These are phyloP conservation scores for Backusella sp. DNA, from an alignment of 192 early-diverging fungal genomes.

Conservation along the genomic window DNA sequence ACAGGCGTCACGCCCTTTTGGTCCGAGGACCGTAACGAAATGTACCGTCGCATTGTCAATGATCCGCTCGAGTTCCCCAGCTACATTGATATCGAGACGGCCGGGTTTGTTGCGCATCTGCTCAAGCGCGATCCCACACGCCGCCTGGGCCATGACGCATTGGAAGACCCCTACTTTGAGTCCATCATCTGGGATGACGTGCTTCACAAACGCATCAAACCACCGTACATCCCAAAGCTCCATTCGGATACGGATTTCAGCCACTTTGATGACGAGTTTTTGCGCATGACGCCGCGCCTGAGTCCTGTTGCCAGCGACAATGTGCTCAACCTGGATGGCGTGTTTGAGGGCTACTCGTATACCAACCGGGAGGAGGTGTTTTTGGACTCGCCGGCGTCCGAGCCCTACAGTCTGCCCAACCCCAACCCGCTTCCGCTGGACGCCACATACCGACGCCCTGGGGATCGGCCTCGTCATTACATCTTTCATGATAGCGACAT, in stretches of 20 bases:
- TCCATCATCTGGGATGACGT: constrained; percentile 71
- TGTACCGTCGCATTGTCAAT: constrained; percentile 53
- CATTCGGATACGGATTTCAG: constrained; percentile 46
- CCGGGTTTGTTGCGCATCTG: constrained; percentile 42
- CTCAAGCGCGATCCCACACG: constrained; percentile 50
- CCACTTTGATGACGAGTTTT: constrained; percentile 55
- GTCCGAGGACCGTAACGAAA: constrained; percentile 46
- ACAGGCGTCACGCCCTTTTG: constrained; percentile 64
- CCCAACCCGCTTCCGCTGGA: background rate
- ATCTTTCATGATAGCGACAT: constrained; percentile 9
- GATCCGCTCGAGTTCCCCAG: constrained; percentile 48
- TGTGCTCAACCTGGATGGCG: constrained; percentile 1
- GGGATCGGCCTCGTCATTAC: background rate
- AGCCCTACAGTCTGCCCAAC: background rate
- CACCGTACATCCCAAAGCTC: constrained; percentile 69
- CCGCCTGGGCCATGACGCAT: constrained; percentile 68
- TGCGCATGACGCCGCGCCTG: constrained; percentile 46
- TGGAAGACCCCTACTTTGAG: constrained; percentile 73
- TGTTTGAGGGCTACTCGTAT: constrained; percentile 29
- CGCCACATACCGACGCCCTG: background rate
- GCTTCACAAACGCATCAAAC: constrained; percentile 50
- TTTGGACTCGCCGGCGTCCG: background rate
- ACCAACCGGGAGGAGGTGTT: constrained; percentile 9
- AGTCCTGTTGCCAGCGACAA: constrained; percentile 18
- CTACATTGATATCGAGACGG: constrained; percentile 39